Evolutionary conservation across 2,329 filamentous ascomycete species (phyloP).

Genomic region (Nothophoma quercina): DNA sequence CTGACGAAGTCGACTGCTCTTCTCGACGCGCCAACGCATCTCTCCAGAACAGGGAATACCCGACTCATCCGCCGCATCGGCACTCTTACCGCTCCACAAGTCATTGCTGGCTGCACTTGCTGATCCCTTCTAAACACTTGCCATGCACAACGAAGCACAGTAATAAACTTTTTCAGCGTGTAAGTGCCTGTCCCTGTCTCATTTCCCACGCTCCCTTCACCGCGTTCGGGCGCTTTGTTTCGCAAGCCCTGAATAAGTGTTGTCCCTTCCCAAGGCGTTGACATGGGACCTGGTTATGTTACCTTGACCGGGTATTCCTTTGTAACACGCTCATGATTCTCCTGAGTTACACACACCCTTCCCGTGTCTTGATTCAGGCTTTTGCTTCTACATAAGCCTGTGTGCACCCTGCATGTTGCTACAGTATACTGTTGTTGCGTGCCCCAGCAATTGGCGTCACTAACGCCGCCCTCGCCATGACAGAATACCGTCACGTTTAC

Average conservation of each 20-base stretch:
- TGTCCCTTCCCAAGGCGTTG: constrained; percentile 43
- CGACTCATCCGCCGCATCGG: constrained; percentile 41
- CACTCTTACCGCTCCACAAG: constrained; percentile 39
- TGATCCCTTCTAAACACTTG: constrained; percentile 35
- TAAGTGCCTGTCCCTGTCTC: constrained; percentile 43
- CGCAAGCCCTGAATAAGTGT: constrained; percentile 21
- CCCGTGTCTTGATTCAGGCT: constrained; percentile 21
- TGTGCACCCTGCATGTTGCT: constrained; percentile 25
- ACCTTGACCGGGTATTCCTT: constrained; percentile 43
- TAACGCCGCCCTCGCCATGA: constrained; percentile 46
- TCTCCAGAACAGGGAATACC: constrained; percentile 39
- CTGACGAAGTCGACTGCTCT: constrained; percentile 27
- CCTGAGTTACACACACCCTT: constrained; percentile 38
- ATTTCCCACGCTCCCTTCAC: constrained; percentile 43
- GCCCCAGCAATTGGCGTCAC: constrained; percentile 32
- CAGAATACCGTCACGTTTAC: constrained; percentile 50
- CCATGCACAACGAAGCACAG: constrained; percentile 30
- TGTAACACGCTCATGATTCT: constrained; percentile 44
- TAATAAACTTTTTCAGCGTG: constrained; percentile 35
- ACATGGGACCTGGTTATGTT: constrained; percentile 40
- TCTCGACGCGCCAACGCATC: constrained; percentile 35
- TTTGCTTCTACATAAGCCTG: constrained; percentile 31
- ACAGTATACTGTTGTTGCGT: constrained; percentile 14
- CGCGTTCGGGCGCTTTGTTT: constrained; percentile 41
- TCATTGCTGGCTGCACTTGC: constrained; percentile 31